A percentile compares a stretch with the other conserved stretches of the same genome.
phyloP scores from a whole-genome alignment of 2,329 filamentous ascomycete species.

The Lojkania enalia region DNA sequence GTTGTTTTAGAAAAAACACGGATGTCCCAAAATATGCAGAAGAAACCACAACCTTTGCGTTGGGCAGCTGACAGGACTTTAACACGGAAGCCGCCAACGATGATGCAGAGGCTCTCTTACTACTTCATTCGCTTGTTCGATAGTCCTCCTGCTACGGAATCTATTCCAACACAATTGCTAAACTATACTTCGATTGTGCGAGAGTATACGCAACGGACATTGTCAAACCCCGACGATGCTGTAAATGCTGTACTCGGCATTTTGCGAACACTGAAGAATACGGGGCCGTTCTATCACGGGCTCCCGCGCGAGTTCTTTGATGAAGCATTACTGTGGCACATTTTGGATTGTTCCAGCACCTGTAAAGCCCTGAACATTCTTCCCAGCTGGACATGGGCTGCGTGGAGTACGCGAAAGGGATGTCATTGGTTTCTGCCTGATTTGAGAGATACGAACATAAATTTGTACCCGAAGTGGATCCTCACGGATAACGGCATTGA shows the following conservation, averaged over 20 bases:
- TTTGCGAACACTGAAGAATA: not conserved
- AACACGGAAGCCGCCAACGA: not conserved
- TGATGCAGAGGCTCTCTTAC: not conserved
- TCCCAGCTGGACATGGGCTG: conserved; percentile 1
- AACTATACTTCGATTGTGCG: conserved; percentile 1
- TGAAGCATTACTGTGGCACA: conserved; percentile 2
- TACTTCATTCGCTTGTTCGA: not conserved
- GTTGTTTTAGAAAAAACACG: not conserved
- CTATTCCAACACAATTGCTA: not conserved
- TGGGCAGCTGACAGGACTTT: not conserved
- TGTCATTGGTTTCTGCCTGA: not conserved
- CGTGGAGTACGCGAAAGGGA: not conserved
- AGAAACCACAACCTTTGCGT: not conserved
- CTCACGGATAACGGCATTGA: not conserved
- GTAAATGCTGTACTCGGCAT: not conserved
- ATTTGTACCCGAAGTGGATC: not conserved
- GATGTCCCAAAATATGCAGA: not conserved
- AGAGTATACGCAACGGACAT: not conserved
- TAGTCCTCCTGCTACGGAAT: not conserved
- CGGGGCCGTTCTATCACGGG: not conserved
- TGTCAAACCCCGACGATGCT: not conserved
- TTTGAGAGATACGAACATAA: not conserved
- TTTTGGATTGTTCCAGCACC: not conserved
- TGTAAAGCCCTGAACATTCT: not conserved
- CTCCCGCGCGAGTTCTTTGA: not conserved